Conservation (phyloP, 768 basidiomycete species). For the Boletus subcaerulescens region DNA sequence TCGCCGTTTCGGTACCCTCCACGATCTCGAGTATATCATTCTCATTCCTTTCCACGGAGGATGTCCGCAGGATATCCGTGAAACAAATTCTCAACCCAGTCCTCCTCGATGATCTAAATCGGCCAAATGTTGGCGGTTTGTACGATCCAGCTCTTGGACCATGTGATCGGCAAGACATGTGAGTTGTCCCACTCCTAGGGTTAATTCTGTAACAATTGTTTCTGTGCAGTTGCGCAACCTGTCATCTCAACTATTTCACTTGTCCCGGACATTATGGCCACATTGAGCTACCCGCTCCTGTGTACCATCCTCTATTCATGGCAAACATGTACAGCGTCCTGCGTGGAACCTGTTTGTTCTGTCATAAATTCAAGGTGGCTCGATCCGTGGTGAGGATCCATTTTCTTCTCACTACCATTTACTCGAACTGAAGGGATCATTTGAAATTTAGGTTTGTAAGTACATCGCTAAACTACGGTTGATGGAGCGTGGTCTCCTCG, state of each 20-base stretch:
- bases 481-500: conserved; percentile 84
- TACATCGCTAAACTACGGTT: conserved; percentile 84
- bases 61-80: conserved; percentile 92
- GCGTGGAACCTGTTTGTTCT: conserved; percentile 88
- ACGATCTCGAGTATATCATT: conserved; percentile 84
- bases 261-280: conserved; percentile 99
- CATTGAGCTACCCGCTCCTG: conserved; percentile 92
- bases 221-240: conserved; percentile 79
- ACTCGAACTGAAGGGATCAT: conserved; percentile 5
- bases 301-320: conserved; percentile 97
- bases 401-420: conserved; percentile 11
- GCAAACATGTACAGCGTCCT: conserved; percentile 83
- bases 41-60: conserved; percentile 84
- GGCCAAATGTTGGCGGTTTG: conserved; percentile 87
- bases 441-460: conserved; percentile 60
- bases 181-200: conserved; percentile 33
- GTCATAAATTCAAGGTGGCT: conserved; percentile 85
- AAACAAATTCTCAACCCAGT: conserved; percentile 94
- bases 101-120: conserved; percentile 89
- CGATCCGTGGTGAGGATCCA: conserved; percentile 57
- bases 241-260: conserved; percentile 86
- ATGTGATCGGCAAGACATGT: conserved; percentile 87
- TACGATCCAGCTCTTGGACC: conserved; percentile 97
- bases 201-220: conserved; percentile 3
- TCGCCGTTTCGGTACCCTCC: conserved; percentile 84